Evolutionary conservation across 1,139 yeast genomes (phyloP).

Genomic region (Hanseniaspora gamundiae): DNA sequence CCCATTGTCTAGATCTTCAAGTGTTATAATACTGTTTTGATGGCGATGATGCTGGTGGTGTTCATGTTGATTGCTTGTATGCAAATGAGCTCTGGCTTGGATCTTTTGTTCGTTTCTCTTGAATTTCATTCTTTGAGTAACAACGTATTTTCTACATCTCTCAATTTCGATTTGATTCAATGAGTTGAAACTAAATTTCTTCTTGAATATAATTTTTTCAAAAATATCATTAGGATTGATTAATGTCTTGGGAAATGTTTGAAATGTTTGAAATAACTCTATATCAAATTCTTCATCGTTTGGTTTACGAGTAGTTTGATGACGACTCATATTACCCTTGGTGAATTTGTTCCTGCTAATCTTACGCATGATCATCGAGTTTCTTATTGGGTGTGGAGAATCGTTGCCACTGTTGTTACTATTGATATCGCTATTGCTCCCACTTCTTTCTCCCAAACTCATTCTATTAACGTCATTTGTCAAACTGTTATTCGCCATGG

Average conservation of each 20-base stretch:
- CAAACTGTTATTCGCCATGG: no score
- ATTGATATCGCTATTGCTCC: neutral
- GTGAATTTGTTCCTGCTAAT: neutral
- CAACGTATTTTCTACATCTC: constrained; percentile 65
- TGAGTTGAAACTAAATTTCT: constrained; percentile 62
- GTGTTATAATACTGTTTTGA: neutral
- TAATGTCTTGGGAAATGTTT: constrained; percentile 63
- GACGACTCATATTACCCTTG: neutral
- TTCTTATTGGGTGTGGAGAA: neutral
- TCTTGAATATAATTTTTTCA: constrained; percentile 59
- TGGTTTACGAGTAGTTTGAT: neutral
- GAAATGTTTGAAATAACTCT: constrained; percentile 80
- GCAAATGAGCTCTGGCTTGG: neutral
- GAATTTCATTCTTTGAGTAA: constrained; percentile 42
- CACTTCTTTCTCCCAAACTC: neutral
- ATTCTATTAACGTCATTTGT: no score
- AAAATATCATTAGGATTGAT: constrained; percentile 60
- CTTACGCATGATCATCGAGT: neutral
- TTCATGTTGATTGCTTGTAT: neutral
- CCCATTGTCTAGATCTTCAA: neutral
- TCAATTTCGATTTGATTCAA: constrained; percentile 72
- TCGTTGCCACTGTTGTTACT: neutral
- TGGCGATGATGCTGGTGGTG: neutral
- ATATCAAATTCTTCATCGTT: constrained; percentile 44
- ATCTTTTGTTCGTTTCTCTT: constrained; percentile 20